A percentile compares a stretch with the other conserved stretches of the same genome.
phyloP scores from a whole-genome alignment of 208 protist genomes.

The Leishmania aethiopica region DNA sequence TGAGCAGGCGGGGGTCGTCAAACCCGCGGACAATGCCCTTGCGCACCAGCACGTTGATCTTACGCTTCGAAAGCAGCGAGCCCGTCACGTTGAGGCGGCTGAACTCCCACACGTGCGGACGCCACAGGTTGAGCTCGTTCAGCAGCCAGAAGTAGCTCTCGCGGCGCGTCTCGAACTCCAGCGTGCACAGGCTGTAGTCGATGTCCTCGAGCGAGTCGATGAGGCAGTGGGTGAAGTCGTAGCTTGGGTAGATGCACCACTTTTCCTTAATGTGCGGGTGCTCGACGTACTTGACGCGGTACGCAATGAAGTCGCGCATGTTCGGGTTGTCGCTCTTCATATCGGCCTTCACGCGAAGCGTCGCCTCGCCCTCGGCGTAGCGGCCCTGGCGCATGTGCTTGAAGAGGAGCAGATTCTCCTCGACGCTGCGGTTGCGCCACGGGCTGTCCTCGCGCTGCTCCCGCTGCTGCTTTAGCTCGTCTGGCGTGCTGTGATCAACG shows the following conservation, averaged over 20 bases:
- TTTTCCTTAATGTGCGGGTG: conserved; percentile 95
- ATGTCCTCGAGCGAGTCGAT: conserved; percentile 99
- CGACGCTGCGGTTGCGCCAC: conserved; percentile 89
- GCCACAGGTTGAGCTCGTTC: conserved; percentile 87
- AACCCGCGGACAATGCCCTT: conserved; percentile 96
- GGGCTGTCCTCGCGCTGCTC: conserved; percentile 87
- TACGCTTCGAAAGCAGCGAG: conserved; percentile 98
- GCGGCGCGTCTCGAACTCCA: conserved; percentile 99
- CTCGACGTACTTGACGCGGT: conserved; percentile 98
- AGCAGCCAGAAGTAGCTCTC: conserved; percentile 98
- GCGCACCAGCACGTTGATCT: conserved; percentile 96
- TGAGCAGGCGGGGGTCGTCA: conserved; percentile 98
- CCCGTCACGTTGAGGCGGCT: conserved; percentile 97
- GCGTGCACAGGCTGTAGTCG: conserved; percentile 99
- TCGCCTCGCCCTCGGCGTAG: conserved; percentile 97
- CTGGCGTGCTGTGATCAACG: conserved; percentile 96
- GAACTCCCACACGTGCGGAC: conserved; percentile 98
- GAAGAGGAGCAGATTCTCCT: conserved; percentile 94
- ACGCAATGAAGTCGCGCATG: conserved; percentile 99
- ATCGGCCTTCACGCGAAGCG: conserved; percentile 99
- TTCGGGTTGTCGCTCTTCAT: conserved; percentile 97
- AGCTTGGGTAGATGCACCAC: conserved; percentile 99
- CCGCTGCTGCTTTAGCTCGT: conserved; percentile 95
- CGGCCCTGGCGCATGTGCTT: conserved; percentile 94
- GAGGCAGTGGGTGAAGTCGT: conserved; percentile 99